A percentile compares a stretch with the other conserved stretches of the same genome.
Conservation (phyloP, 164 flowering plant genomes). For the Berberis vulgaris region DNA sequence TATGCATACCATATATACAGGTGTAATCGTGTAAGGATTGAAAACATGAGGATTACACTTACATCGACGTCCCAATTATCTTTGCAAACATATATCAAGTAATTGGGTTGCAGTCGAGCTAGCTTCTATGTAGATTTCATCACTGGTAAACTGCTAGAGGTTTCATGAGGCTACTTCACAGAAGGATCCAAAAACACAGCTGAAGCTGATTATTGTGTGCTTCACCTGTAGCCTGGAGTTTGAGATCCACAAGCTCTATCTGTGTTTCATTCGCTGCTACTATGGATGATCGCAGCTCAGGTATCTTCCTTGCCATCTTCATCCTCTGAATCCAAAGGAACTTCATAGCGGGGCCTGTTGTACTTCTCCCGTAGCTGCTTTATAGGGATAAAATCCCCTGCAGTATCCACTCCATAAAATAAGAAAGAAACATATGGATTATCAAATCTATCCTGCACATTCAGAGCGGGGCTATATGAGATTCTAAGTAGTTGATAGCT, state of each 20-base stretch:
- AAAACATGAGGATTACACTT: no score
- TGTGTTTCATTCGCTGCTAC: background rate
- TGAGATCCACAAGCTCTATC: background rate
- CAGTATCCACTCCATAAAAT: slow-evolving; percentile 77
- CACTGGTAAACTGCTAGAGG: no score
- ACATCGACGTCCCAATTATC: no score
- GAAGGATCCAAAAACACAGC: no score
- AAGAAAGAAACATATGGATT: slow-evolving; percentile 85
- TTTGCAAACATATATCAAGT: no score
- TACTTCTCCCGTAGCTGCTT: slow-evolving; percentile 87
- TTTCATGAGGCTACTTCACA: no score
- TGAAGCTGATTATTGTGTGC: no score
- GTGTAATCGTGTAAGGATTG: no score
- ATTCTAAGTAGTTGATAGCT: background rate
- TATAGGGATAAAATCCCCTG: slow-evolving; percentile 90
- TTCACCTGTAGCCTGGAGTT: background rate
- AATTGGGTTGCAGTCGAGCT: no score
- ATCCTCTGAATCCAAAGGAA: slow-evolving; percentile 47
- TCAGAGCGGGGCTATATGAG: background rate
- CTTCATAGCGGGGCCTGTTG: slow-evolving; percentile 78
- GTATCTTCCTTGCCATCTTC: slow-evolving; percentile 24
- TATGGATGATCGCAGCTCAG: background rate
- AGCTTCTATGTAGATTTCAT: no score
- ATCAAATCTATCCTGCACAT: slow-evolving; percentile 69
- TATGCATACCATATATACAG: no score